phyloP scores from a whole-genome alignment of 257 asterid species.

The Thymus quinquecostatus region DNA sequence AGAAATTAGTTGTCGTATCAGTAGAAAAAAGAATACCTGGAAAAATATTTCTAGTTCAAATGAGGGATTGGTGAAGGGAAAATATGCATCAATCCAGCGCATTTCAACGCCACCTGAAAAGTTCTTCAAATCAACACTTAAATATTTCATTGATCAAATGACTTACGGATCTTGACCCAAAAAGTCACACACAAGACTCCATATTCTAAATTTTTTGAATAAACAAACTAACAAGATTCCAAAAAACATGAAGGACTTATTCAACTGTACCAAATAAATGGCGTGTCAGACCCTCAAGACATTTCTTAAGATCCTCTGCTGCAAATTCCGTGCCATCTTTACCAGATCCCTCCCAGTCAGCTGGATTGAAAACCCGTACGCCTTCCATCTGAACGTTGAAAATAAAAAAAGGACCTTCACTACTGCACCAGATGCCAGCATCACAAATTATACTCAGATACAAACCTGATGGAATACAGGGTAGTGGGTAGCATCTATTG shows the following conservation, averaged over 20 bases:
- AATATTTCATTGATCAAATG: constrained; percentile 21
- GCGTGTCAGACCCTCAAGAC: constrained; percentile 92
- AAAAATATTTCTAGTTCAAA: constrained; percentile 14
- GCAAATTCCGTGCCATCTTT: constrained; percentile 72
- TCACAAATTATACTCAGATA: constrained; percentile 15
- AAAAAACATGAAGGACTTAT: too few relatives aligned
- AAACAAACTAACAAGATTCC: neutral
- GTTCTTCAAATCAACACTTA: constrained; percentile 26
- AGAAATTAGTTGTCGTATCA: neutral
- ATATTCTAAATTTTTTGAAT: neutral
- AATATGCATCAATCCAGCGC: constrained; percentile 98
- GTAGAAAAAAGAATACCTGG: constrained; percentile 52
- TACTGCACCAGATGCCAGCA: constrained; percentile 25
- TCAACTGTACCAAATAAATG: constrained; percentile 73
- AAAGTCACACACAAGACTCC: neutral
- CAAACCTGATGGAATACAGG: constrained; percentile 99
- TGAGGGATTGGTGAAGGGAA: constrained; percentile 84
- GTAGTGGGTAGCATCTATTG: constrained; percentile 94
- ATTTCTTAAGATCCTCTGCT: constrained; percentile 86
- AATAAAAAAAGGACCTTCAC: constrained; percentile 22
- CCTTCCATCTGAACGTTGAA: constrained; percentile 81
- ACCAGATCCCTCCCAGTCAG: constrained; percentile 72
- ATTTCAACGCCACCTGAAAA: constrained; percentile 86
- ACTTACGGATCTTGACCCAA: neutral
- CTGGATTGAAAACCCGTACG: constrained; percentile 76